A percentile compares a stretch with the other conserved stretches of the same genome.
These are phyloP conservation scores for Striga asiatica DNA, from an alignment of 257 asterid species.

Conservation along the genomic window DNA sequence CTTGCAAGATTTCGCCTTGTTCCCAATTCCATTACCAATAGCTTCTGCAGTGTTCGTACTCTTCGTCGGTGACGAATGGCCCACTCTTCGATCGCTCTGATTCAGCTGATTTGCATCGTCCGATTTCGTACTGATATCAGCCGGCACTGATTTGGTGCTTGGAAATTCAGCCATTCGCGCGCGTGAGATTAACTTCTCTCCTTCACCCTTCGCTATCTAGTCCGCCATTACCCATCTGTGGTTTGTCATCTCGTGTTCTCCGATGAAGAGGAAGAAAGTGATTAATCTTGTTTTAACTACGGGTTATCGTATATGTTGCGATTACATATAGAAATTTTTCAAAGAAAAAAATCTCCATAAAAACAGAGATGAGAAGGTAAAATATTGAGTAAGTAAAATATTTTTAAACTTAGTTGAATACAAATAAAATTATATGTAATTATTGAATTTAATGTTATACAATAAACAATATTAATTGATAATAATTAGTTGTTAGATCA, in stretches of 20 bases:
- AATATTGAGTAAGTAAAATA: no score
- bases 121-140: background rate
- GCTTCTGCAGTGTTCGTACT: slow-evolving; percentile 14
- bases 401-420: no score
- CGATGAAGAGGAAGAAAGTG: background rate
- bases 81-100: background rate
- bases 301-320: no score
- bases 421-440: no score
- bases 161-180: background rate
- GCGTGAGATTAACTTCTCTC: background rate
- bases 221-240: background rate
- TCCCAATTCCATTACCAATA: slow-evolving; percentile 5
- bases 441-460: no score
- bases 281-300: no score
- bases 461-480: no score
- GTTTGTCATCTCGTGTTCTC: background rate
- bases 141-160: background rate
- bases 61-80: slow-evolving; percentile 21
- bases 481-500: no score
- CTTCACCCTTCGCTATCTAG: background rate
- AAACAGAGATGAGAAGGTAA: no score
- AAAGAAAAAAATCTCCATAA: no score
- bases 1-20: slow-evolving; percentile 65
- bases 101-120: background rate
- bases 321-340: no score